Percentiles rank a stretch among this genome's conserved stretches.
Evolutionary conservation across 164 flowering plant genomes (phyloP).

Genomic region (Chloranthus sessilifolius): DNA sequence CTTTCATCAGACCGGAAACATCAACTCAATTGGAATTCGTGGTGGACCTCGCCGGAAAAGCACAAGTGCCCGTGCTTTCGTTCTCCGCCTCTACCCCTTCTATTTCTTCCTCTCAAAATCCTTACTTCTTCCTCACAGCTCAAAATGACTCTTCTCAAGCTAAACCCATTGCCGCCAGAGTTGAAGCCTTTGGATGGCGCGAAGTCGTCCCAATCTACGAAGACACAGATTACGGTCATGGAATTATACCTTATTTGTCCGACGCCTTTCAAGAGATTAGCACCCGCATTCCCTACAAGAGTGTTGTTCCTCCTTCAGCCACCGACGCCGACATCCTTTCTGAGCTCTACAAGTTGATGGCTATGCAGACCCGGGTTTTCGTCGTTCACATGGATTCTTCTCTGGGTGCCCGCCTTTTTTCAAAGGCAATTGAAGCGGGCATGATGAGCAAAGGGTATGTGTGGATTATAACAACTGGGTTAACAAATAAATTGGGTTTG

Average conservation of each 20-base stretch:
- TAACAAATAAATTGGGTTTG: conserved; percentile 8
- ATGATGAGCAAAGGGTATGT: conserved; percentile 19
- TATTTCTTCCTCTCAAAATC: conserved; percentile 13
- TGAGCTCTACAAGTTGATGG: conserved; percentile 21
- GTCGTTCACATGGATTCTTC: conserved; percentile 17
- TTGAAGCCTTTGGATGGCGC: conserved; percentile 20
- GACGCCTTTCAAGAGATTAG: conserved; percentile 17
- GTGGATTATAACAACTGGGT: conserved; percentile 22
- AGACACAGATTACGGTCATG: conserved; percentile 20
- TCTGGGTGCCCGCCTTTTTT: conserved; percentile 20
- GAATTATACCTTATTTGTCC: conserved; percentile 13
- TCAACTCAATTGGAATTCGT: conserved; percentile 13
- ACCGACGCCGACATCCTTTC: conserved; percentile 10
- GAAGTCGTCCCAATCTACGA: conserved; percentile 16
- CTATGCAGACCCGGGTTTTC: conserved; percentile 21
- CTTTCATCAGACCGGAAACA: conserved; percentile 15
- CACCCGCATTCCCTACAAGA: conserved; percentile 11
- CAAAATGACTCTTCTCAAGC: conserved; percentile 15
- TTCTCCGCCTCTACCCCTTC: conserved; percentile 21
- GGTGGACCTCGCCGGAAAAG: conserved; percentile 13
- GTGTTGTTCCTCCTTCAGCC: conserved; percentile 7
- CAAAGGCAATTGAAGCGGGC: conserved; percentile 5
- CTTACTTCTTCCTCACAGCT: conserved; percentile 18
- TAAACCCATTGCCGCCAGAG: conserved; percentile 11
- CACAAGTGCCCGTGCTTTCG: conserved; percentile 23